These are phyloP conservation scores for Serpula lacrymans DNA, from an alignment of 768 basidiomycete species.

Conservation along the genomic window DNA sequence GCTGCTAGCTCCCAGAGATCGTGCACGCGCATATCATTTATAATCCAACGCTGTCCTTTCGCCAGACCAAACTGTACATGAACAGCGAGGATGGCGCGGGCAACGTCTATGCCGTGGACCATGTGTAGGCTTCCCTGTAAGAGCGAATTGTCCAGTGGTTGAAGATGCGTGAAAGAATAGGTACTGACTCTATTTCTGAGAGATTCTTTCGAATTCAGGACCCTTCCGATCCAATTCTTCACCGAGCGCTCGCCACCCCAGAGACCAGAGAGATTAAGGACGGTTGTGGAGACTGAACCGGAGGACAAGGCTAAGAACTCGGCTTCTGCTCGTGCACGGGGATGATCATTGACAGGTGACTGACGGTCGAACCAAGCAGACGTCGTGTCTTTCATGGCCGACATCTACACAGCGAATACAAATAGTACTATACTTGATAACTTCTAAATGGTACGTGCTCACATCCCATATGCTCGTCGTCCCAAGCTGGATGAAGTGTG, in stretches of 20 bases:
- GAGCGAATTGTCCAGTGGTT: not conserved
- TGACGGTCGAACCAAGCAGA: slow-evolving; percentile 56
- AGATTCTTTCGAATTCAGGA: slow-evolving; percentile 56
- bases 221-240: slow-evolving; percentile 48
- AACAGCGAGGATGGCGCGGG: slow-evolving; percentile 58
- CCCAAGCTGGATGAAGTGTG: slow-evolving; percentile 55
- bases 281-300: slow-evolving; percentile 38
- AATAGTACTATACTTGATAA: no score
- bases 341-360: slow-evolving; percentile 40
- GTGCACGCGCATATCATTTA: slow-evolving; percentile 54
- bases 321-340: slow-evolving; percentile 48
- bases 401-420: not conserved
- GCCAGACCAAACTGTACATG: slow-evolving; percentile 42
- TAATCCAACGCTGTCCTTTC: slow-evolving; percentile 50
- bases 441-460: slow-evolving; percentile 16
- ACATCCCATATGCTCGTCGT: slow-evolving; percentile 63
- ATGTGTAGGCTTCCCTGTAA: slow-evolving; percentile 55
- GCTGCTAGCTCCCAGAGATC: slow-evolving; percentile 70
- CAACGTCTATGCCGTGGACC: slow-evolving; percentile 59
- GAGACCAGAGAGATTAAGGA: slow-evolving; percentile 60
- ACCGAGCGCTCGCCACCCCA: slow-evolving; percentile 55
- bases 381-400: slow-evolving; percentile 8
- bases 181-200: slow-evolving; percentile 43
- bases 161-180: not conserved
- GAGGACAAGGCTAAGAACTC: slow-evolving; percentile 49